Evolutionary conservation across 2,329 filamentous ascomycete species (phyloP).

Genomic region (Trematosphaeria pertusa): DNA sequence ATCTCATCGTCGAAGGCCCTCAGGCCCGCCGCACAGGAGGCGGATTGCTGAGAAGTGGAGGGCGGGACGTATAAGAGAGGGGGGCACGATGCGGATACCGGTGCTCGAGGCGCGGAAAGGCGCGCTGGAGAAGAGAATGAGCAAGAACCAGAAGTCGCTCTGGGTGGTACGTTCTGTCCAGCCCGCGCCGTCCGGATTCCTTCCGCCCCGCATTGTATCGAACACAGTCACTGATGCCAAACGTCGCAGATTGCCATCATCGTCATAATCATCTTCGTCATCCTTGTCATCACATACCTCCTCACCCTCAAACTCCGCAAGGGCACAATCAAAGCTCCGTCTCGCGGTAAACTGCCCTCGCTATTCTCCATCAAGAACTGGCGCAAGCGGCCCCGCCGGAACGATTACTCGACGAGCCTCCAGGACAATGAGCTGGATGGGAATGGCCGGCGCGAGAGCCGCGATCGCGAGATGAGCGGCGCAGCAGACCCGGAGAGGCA

Average conservation of each 20-base stretch:
- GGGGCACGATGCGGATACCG: slow-evolving; percentile 37
- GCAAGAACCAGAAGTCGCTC: slow-evolving; percentile 30
- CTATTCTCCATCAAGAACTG: slow-evolving; percentile 40
- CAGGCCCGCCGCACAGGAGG: neutral
- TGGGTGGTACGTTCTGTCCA: slow-evolving; percentile 34
- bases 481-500: slow-evolving; percentile 34
- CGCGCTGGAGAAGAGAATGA: slow-evolving; percentile 29
- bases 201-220: too few species aligned
- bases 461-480: slow-evolving; percentile 39
- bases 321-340: slow-evolving; percentile 18
- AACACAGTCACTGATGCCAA: too few species aligned
- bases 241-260: slow-evolving; percentile 37
- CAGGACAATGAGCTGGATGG: slow-evolving; percentile 42
- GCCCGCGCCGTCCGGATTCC: too few species aligned
- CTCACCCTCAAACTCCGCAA: slow-evolving; percentile 33
- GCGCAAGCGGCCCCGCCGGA: slow-evolving; percentile 32
- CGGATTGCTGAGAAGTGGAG: neutral
- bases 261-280: slow-evolving; percentile 35
- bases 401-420: slow-evolving; percentile 42
- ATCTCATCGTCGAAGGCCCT: slow-evolving; percentile 24
- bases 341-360: slow-evolving; percentile 36
- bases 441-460: slow-evolving; percentile 26
- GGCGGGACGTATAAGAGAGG: slow-evolving; percentile 8
- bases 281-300: slow-evolving; percentile 42
- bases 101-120: slow-evolving; percentile 25